Conservation (phyloP, 2,329 filamentous ascomycete genomes). For the Penicillium sp. region DNA sequence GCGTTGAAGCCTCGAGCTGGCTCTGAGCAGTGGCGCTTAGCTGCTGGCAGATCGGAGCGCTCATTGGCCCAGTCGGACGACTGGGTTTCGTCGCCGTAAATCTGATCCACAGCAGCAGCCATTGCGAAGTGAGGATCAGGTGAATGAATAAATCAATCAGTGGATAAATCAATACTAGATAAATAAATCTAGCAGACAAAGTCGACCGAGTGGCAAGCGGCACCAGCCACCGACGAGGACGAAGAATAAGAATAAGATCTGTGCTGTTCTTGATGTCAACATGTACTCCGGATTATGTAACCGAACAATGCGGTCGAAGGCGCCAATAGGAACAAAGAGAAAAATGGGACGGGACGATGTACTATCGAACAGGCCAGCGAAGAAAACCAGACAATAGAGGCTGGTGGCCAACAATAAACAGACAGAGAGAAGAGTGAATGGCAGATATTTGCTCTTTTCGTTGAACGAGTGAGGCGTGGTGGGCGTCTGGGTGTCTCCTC, state of each 20-base stretch:
- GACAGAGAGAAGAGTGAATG: not conserved
- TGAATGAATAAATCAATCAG: too few species aligned
- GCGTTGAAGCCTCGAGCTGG: conserved; percentile 28
- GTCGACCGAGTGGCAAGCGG: not conserved
- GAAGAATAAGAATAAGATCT: conserved; percentile 4
- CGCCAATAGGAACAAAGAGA: conserved; percentile 7
- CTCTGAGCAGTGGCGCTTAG: conserved; percentile 37
- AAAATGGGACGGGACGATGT: not conserved
- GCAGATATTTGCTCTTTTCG: not conserved
- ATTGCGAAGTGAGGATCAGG: not conserved
- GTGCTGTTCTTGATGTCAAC: conserved; percentile 11
- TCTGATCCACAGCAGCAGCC: conserved; percentile 22
- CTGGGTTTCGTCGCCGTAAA: conserved; percentile 33
- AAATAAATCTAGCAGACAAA: not conserved
- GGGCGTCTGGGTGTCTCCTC: not conserved
- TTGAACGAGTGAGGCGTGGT: not conserved
- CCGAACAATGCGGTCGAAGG: not conserved
- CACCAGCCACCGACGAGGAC: conserved; percentile 1
- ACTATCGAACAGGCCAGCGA: not conserved
- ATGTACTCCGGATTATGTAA: conserved; percentile 5
- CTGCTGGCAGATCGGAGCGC: conserved; percentile 31
- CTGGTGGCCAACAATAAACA: not conserved
- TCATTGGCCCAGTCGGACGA: conserved; percentile 34
- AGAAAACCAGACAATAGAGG: not conserved
- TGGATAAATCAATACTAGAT: not conserved